Evolutionary conservation across 352 stramenopile genomes (phyloP), one percentile per base, ranked within the genome.

Genomic region (Globisporangium middletonii): DNA sequence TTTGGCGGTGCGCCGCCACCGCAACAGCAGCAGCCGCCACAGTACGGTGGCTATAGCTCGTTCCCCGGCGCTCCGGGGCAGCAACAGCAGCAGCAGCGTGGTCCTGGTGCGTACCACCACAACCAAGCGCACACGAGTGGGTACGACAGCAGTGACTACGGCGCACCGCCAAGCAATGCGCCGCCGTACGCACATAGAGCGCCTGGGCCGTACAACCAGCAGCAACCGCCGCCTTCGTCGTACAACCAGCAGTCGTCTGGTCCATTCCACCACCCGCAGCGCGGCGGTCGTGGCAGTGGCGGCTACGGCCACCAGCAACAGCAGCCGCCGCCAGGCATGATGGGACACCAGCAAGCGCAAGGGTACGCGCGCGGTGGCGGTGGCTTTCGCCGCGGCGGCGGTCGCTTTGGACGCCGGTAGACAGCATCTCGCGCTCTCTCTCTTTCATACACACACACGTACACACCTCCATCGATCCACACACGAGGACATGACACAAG

Each of bases 361-460:
- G 60, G 68, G 12, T 71, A 61, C 53, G 57, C 53, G 30, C 56
- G 68, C 30, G 61, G 61, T 49, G 55, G 68, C 27, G 55, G 58
- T 46, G 50, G 55, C 43, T 62, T 51, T 48, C 43, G 57, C 51
- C 57, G 57, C 28, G 56, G 49, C 11, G 66, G 68, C 2, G 64
- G 61, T 28, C 64, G 68, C 28, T 72, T 65, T 13, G 64, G 64
- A 2, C 64, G 65, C 27, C 51, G 58, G 55, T 69, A 64, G 50
- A 65, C 47, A 58, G 50, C 38, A 33, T 23, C 28, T 9, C 43
- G 18, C 35, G 23, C 26, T 26, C 12, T 33, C 42, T 6, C 16
- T 26, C 53, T 44, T 27, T n/a, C 23, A 15, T 46, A 37, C 35
- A 3, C 53, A 50, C 11, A n/a, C 44, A 3, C 53, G 43, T 9